Base-by-base conservation (phyloP, 805 yeast species). In the Zygosaccharomyces lentus region DNA sequence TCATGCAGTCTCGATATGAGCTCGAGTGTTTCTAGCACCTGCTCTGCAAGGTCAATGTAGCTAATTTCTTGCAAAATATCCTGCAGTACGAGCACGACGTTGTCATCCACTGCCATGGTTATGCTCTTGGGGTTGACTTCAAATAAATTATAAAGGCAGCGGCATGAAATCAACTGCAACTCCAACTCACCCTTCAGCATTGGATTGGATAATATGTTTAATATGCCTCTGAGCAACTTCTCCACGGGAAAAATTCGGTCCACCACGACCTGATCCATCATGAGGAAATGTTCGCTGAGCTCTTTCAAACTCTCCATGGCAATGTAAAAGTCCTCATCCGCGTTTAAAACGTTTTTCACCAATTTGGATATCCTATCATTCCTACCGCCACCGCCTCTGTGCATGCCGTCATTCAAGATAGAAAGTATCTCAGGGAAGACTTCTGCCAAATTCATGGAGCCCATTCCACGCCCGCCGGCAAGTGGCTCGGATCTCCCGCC, bases 21-120 rank as follows among this genome's bases (percentile, higher is more conserved):
- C 58, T 83, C 90, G 37, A 84, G 67, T 0, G 90, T 80, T 57
- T 83, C 90, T 34, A 89, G 66, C 0, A 89, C 88, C 65, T 90
- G 96, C 60, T 91, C 99, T 0, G 96, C 95, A 44, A 91, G 70
- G 61, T 91, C 99, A 44, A 91, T 90, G 59, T 79, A 90, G 45
- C 81, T 80, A 13, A 91, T 82, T 51, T 87, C 95, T 47, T 77
- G 58, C 30, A 93, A 64, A 50, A 84, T 85, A 5, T 72, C 68
- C 53, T 84, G 78, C 21, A 93, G 70, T 0, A 78, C 80, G 36
- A 80, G 82, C 6, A 89, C 75, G 0, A 82, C 84, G 32, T 84
- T 83, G 13, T 78, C 78, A 16, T 75, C 70, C 2, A 87, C 81
- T 2, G 87, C 81, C 29, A 74, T 76, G 43, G 75, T 74, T 6